phyloP scores from a whole-genome alignment of 495 filamentous ascomycete species.

The Talaromyces stipitatus region DNA sequence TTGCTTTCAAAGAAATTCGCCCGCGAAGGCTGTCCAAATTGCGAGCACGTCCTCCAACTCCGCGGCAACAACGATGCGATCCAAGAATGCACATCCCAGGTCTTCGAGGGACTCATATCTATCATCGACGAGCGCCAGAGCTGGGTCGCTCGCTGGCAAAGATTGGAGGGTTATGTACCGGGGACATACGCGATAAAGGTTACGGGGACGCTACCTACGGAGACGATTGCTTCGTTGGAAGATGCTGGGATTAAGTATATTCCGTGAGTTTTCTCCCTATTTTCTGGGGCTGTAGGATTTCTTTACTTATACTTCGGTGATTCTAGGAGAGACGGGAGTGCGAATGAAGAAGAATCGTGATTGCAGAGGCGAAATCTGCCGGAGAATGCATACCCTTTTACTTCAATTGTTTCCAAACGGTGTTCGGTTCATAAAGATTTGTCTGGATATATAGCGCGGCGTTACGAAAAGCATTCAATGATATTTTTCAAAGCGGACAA shows the following conservation, averaged over 20 bases:
- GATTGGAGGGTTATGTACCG: slow-evolving; percentile 75
- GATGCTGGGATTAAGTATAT: slow-evolving; percentile 65
- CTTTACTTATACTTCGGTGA: not conserved
- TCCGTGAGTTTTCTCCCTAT: slow-evolving; percentile 33
- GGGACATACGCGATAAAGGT: slow-evolving; percentile 95
- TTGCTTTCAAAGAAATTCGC: slow-evolving; percentile 56
- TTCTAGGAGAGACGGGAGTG: slow-evolving; percentile 42
- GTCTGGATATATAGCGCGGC: not conserved
- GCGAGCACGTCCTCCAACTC: slow-evolving; percentile 82
- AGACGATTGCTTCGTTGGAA: slow-evolving; percentile 57
- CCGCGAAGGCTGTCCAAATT: slow-evolving; percentile 88
- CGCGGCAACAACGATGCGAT: slow-evolving; percentile 69
- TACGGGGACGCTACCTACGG: slow-evolving; percentile 61
- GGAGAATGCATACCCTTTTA: not conserved
- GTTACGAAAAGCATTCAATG: not conserved
- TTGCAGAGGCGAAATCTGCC: not conserved
- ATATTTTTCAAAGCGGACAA: not conserved
- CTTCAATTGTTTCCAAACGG: not conserved
- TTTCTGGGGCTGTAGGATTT: not conserved
- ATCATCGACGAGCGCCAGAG: slow-evolving; percentile 67
- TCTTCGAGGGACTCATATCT: slow-evolving; percentile 84
- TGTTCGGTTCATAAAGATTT: not conserved
- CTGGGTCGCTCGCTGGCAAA: slow-evolving; percentile 93
- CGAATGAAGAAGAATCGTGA: slow-evolving; percentile 37
- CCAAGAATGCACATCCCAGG: slow-evolving; percentile 87